Base-by-base conservation (phyloP, 495 filamentous ascomycete genomes). In the Penicillium desertorum region DNA sequence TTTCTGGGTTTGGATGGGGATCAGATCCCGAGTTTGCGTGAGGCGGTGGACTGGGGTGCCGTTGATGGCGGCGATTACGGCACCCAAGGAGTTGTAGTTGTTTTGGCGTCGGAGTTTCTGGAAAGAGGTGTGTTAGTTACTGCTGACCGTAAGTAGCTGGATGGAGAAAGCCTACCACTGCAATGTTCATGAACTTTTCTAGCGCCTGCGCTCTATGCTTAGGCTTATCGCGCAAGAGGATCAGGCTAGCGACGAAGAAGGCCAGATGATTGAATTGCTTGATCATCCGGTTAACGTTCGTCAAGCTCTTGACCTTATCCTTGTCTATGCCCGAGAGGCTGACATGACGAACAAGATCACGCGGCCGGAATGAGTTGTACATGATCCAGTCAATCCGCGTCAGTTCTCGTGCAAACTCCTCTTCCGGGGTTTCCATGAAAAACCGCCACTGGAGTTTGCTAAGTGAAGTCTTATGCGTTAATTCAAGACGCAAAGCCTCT, bases 331-430 rank as follows among this genome's bases (percentile, higher is more conserved):
- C 72, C 5, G 86, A 81, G 45, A 96, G 75, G 63, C 85, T 91
- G 59, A 96, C 91, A 70, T 96, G 88, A 2, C 95, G 87, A 47
- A 98, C 88, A 5, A 97, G 81, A 72, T 98, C 95, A 46, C 94
- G 88, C 43, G 92, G 88, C n/a, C 89, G 86, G 67, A 98, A 95
- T n/a, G 91, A 88, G 61, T 88, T 92, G 72, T 96, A 96, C 85
- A 96, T 92, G 65, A 91, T 82, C 94, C 93, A 97, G 74, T 98
- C 94, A 42, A 98, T 92, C 51, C 94, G 84, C 6, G 94, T 97
- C 65, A 98, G 79, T 70, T 98, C 94, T 47, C 85, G 85, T 7
- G 95, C 94, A 59, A 97, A 89, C 46, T 89, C 82, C 41, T 92
- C 89, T 29, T 94, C 87, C 5, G 84, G 76, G 25, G 84, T 82